Evolutionary conservation across 192 early-diverging fungal species (phyloP).

Genomic region (Podila clonocystis): DNA sequence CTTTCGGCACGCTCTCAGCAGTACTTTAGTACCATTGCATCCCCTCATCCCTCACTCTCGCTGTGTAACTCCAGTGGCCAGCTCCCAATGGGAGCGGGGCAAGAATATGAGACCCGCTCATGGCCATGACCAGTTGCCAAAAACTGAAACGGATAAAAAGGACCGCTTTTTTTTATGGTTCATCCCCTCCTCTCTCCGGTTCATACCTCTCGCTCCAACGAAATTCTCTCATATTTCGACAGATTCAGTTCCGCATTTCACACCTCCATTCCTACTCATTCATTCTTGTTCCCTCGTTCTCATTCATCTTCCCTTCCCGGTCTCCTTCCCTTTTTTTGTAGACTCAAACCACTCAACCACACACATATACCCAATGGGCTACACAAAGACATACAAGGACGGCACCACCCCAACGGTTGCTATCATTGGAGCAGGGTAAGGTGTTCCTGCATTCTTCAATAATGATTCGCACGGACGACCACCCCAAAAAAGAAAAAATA

Average conservation of each 20-base stretch:
- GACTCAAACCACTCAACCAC: background rate
- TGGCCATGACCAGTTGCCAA: too few relatives aligned
- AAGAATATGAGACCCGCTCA: too few relatives aligned
- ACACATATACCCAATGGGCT: conserved; percentile 11
- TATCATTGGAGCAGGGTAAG: conserved; percentile 59
- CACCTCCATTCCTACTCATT: background rate
- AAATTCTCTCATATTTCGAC: background rate
- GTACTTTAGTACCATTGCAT: too few relatives aligned
- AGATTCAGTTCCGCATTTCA: background rate
- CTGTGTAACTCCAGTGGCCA: too few relatives aligned
- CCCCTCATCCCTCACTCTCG: too few relatives aligned
- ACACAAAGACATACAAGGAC: conserved; percentile 50
- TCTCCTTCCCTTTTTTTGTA: background rate
- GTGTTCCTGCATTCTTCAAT: background rate
- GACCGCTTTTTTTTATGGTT: too few relatives aligned
- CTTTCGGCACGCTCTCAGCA: too few relatives aligned
- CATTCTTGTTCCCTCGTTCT: background rate
- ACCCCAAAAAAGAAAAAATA: background rate
- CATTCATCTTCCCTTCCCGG: background rate
- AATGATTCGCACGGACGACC: too few relatives aligned
- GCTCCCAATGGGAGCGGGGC: too few relatives aligned
- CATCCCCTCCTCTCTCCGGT: too few relatives aligned
- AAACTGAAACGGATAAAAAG: too few relatives aligned
- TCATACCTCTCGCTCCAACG: too few relatives aligned
- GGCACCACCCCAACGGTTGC: conserved; percentile 48